Evolutionary conservation across 148 eudicot species (phyloP), one percentile per base, ranked within the genome.

Genomic region (Talinum fruticosum): DNA sequence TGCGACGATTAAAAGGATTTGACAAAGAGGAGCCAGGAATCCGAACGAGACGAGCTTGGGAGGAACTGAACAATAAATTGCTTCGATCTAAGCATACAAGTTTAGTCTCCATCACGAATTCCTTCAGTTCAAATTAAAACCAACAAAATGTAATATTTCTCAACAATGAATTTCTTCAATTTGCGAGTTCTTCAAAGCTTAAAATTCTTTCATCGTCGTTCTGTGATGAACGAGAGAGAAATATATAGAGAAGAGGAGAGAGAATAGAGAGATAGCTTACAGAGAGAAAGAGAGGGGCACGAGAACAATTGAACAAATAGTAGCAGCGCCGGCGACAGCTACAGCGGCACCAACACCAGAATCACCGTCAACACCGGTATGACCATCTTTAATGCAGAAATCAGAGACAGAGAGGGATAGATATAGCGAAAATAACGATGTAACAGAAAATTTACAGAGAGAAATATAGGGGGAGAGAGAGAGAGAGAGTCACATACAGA

Each of bases 31-130:
- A 33, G 37, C 47, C 24, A 18, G 67, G 73, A 14, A 66, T 1
- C 21, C 75, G 75, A 38, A 70, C 45, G 49, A 15, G 12, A 45
- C 59, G 70, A 69, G 45, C 19, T 38, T 41, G 36, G 8, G 23
- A 59, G 24, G 61, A 44, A 16, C 38, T 80, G 79, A 47, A 59
- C 7, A 47, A 2, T 37, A 44, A 75, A 59, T 6, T 69, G 64
- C 70, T 69, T 62, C 79, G 83, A 80, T 80, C 75, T 61, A 80
- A 80, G 75, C 79, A 80, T 18, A 75, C 79, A 75, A 80, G 79
- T 80, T 61, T 80, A 80, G 78, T 70, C 79, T 78, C 81, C 79
- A 75, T 78, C 81, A 83, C 76, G 82, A 77, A 79, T 74, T 53
- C 80, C 80, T 78, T 76, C 83, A 74, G 73, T 15, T 69, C 70